Evolutionary conservation across 345 rosid genomes (phyloP), one percentile per base, ranked within the genome.

Genomic region (Dipteronia sinensis): DNA sequence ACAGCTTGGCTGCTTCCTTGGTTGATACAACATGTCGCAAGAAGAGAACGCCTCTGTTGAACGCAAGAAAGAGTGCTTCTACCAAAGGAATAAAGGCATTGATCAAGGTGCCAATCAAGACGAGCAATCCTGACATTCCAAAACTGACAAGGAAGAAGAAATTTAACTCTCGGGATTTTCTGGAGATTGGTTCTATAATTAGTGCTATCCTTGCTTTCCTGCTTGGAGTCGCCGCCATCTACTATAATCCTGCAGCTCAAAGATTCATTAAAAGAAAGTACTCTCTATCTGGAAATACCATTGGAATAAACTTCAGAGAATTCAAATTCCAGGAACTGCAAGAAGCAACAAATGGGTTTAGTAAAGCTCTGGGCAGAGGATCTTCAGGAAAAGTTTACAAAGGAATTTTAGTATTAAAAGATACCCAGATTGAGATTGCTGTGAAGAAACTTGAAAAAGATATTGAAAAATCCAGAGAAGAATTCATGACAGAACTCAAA

Each of bases 401-500:
- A 1, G 86, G 86, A 62, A 66, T 20, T 42, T 47, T 83, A 40
- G 10, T 17, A 31, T 31, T 77, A 1, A 70, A 80, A 7, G 77
- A 80, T 40, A 6, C 17, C 8, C 68, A 56, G 67, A 20, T 80
- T 38, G 81, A 80, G 17, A 65, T 80, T 65, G 86, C 86, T 1
- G 81, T 80, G 65, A 83, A 83, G 31, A 65, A 65, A 46, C 73
- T 83, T 42, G 71, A 70, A 69, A 77, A 69, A 77, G 69, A 74
- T 20, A 80, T 80, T 9, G 86, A 80, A 10, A 80, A 47, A 73
- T 42, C 67, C 4, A 51, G 74, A 31, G 74, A 70, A 62, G 86
- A 80, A 61, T 83, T 80, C 81, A 47, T 42, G 70, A 80, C 86
- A 6, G 86, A 80, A 76, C 69, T 83, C 38, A 83, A 74, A 67